Base-by-base conservation (phyloP, 2,329 filamentous ascomycete genomes). In the Diplodia corticola region DNA sequence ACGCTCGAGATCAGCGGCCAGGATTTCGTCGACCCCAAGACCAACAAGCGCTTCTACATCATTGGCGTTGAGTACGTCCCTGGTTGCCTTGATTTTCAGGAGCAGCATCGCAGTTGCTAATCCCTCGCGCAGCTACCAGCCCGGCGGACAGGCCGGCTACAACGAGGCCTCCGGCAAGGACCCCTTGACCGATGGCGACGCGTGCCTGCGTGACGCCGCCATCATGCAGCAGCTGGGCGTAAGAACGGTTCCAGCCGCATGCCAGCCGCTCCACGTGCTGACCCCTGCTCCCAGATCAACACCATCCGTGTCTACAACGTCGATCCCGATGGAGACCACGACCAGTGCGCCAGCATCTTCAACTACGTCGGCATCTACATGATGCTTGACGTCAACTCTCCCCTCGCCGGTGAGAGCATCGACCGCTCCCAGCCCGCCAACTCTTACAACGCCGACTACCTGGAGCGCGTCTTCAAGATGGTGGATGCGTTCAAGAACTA, bases 401-500 rank as follows among this genome's bases (percentile, higher is more conserved):
- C 87, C 4, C 75, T 87, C 17, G 75, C 78, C 6, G 83, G 84
- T 53, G 81, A 87, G 69, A 84, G 81, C 67, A 79, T 89, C 65
- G 82, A 89, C 73, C 83, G 86, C 51, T 79, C 75, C 9, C 79
- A 84, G 66, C 86, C 87, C 13, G 79, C 77, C 73, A 80, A 79
- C 48, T 84, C 82, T 30, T 89, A 89, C 79, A 83, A 81, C 68
- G 76, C 76, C 46, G 80, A 76, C 59, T 88, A 88, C 73, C 80
- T 88, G 66, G 75, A 78, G 65, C 84, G 86, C 70, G 82, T 87
- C 69, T 89, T 89, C 72, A 81, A 82, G 67, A 81, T 89, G 44
- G 84, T 90, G 44, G 87, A 90, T 75, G 85, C 85, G 5, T 90
- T 90, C 82, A 89, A 88, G 75, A 77, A 81, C 71, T 90, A 86